These are phyloP conservation scores for Pisolithus marmoratus DNA, from an alignment of 768 basidiomycete species.

Conservation along the genomic window DNA sequence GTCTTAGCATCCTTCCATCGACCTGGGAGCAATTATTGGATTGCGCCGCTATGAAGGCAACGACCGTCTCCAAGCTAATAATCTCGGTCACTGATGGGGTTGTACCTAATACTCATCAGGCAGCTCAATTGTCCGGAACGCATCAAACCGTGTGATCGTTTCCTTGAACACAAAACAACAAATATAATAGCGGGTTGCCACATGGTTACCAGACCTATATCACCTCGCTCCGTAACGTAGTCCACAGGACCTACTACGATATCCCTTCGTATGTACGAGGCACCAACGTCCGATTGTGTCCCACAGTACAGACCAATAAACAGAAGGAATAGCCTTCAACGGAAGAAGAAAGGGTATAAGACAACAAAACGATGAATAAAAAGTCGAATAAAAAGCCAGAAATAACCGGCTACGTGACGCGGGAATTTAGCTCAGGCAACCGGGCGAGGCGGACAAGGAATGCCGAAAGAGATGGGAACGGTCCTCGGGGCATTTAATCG, in stretches of 20 bases:
- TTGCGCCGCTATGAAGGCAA: too few species aligned
- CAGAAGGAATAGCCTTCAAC: slow-evolving; percentile 2
- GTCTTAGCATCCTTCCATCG: too few species aligned
- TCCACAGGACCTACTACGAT: slow-evolving; percentile 13
- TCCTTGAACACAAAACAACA: not conserved
- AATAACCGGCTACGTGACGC: not conserved
- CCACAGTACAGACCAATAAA: slow-evolving; percentile 14
- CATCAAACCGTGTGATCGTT: too few species aligned
- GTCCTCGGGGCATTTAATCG: slow-evolving; percentile 34
- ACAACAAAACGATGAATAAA: slow-evolving; percentile 5
- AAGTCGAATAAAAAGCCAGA: not conserved
- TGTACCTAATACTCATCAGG: too few species aligned
- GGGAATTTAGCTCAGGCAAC: not conserved
- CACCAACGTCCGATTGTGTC: slow-evolving; percentile 16
- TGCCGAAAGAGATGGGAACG: not conserved
- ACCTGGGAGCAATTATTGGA: too few species aligned
- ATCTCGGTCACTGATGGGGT: too few species aligned
- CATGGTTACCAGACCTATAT: not conserved
- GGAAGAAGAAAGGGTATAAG: slow-evolving; percentile 20
- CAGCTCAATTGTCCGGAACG: too few species aligned
- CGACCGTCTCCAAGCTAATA: too few species aligned
- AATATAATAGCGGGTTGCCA: not conserved
- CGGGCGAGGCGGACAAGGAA: too few species aligned
- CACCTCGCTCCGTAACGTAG: not conserved
- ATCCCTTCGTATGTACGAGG: slow-evolving; percentile 20